Evolutionary conservation across 164 flowering plant species (phyloP).

Genomic region (Dillenia turbinata): DNA sequence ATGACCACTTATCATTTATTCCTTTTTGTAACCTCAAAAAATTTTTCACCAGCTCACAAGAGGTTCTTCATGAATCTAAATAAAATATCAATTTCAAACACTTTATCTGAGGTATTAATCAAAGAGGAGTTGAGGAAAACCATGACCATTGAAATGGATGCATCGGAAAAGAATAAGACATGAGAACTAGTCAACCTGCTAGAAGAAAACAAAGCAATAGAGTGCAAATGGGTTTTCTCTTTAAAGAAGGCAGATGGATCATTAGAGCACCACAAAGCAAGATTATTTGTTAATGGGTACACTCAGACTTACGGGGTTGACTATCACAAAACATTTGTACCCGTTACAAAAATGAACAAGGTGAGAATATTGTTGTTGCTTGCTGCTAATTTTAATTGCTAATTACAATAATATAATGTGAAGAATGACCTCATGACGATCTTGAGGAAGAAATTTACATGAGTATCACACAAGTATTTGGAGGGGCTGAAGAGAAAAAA

Average conservation of each 20-base stretch:
- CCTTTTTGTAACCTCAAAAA: no score
- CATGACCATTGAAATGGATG: no score
- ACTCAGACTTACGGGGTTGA: conserved; percentile 5
- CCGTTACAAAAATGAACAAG: not conserved
- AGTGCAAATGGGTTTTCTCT: not conserved
- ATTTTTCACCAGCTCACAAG: no score
- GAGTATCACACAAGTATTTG: no score
- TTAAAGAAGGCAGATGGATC: not conserved
- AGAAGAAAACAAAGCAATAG: not conserved
- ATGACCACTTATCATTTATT: no score
- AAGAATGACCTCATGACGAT: not conserved
- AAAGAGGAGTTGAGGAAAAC: not conserved
- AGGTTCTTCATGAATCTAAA: no score
- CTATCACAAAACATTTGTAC: conserved; percentile 2
- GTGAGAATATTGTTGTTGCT: not conserved
- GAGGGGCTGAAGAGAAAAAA: no score
- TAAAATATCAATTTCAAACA: no score
- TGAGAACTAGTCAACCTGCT: not conserved
- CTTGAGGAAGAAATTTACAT: no score
- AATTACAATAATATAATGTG: not conserved
- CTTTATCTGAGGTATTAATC: not conserved
- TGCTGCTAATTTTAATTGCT: not conserved
- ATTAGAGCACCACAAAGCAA: not conserved
- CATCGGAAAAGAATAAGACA: not conserved
- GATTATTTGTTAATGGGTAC: conserved; percentile 1